Evolutionary conservation across 2,329 filamentous ascomycete species (phyloP), one percentile per base, ranked within the genome.

Genomic region (Gnomoniopsis smithogilvyi): DNA sequence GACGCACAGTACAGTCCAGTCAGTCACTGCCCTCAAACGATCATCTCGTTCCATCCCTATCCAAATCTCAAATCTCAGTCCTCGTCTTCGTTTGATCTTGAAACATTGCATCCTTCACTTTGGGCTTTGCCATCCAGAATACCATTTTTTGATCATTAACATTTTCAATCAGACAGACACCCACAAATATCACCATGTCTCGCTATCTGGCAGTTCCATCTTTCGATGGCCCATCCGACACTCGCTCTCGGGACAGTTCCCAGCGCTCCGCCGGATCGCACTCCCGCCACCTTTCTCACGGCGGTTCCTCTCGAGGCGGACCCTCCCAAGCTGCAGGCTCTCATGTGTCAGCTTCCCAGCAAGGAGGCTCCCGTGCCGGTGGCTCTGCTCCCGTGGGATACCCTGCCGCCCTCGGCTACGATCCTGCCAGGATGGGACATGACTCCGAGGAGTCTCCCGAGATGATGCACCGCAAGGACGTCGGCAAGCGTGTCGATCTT

Each of bases 401-500:
- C 38, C 57, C 57, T 12, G 12, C 45, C 10, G 33, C 57, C 15
- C 63, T 78, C 26, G 79, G 80, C 0, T 77, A 68, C 26, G 80
- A 82, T 61, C 79, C 80, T 2, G 78, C 75, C 7, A 68, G 69
- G 26, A 30, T 30, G 26, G 26, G 26, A 3, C 62, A 66, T 4
- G 47, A 30, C 12, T 22, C 33, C 1, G 15, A 21, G 15, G 1
- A 33, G 19, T 22, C 47, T 6, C 24, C 54, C 33, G 47, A 22
- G 26, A 34, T 50, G 17, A 8, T 33, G 46, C 54, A 43, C n/a
- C 62, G 52, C 15, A 45, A 69, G 15, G 68, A 66, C 11, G 66
- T 72, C 8, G 30, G 38, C 60, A 77, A 77, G 61, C 81, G 83
- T 6, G 74, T 86, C 63, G 85, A 88, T 56, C 67, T 87, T 0